Percentiles rank a stretch among this genome's conserved stretches.
Conservation (phyloP, 140 eudicot genomes). For the Erigeron philadelphicus region DNA sequence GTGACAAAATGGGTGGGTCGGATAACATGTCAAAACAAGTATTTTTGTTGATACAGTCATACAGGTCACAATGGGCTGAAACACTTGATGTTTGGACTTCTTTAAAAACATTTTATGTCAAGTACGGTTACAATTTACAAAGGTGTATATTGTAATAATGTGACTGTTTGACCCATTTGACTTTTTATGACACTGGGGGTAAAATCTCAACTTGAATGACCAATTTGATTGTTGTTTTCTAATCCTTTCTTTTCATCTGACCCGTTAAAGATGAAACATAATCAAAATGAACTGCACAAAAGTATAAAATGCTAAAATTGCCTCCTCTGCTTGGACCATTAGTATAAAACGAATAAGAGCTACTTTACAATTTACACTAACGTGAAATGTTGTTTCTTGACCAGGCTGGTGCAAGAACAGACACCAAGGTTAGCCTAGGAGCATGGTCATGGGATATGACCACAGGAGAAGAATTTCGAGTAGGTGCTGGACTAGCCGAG, state of each 20-base stretch:
- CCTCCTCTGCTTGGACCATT: background rate
- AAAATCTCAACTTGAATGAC: background rate
- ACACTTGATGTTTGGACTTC: background rate
- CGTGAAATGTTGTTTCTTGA: constrained; percentile 2
- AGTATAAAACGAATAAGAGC: background rate
- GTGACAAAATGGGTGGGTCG: background rate
- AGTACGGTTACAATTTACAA: background rate
- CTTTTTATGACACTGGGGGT: background rate
- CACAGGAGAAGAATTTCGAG: constrained; percentile 85
- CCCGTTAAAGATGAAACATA: background rate
- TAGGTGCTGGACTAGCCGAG: constrained; percentile 93
- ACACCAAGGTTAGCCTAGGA: constrained; percentile 66
- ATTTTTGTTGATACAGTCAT: background rate
- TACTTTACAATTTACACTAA: constrained; percentile 6
- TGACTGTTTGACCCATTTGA: too few species aligned
- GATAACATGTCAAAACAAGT: background rate
- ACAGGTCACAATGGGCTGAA: background rate
- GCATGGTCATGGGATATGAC: constrained; percentile 92
- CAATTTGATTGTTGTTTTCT: background rate
- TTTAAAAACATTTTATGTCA: background rate
- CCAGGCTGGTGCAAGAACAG: constrained; percentile 68
- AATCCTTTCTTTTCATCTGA: background rate
- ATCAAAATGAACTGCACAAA: background rate
- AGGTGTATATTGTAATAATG: background rate
- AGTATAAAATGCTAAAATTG: background rate